Conservation (phyloP, 805 yeast species). For the Blastobotrys parvus region DNA sequence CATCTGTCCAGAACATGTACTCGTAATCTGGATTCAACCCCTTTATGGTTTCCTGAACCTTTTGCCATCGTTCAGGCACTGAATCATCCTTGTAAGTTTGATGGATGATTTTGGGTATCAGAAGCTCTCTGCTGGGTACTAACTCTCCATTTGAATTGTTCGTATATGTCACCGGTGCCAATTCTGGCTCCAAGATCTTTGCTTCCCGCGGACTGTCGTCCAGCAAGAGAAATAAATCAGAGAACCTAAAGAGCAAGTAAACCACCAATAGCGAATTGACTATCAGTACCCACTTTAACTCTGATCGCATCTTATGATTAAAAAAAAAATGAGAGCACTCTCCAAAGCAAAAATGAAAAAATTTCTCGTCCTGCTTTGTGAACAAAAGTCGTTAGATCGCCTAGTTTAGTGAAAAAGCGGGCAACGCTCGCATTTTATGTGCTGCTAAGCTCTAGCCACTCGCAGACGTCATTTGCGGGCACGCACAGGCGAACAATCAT, state of each 20-base stretch:
- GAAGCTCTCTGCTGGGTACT: too few relatives aligned
- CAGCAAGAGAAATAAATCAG: slow-evolving; percentile 66
- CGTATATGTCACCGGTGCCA: slow-evolving; percentile 22
- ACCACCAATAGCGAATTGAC: slow-evolving; percentile 19
- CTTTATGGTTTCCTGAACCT: slow-evolving; percentile 67
- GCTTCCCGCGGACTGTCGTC: slow-evolving; percentile 62
- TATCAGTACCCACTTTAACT: slow-evolving; percentile 14
- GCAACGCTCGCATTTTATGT: too few relatives aligned
- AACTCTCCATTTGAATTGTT: too few relatives aligned
- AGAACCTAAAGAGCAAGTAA: slow-evolving; percentile 51
- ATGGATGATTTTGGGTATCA: slow-evolving; percentile 86
- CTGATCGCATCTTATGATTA: slow-evolving; percentile 19
- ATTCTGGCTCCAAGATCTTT: slow-evolving; percentile 55
- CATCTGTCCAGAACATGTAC: slow-evolving; percentile 83
- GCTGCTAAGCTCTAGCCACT: too few relatives aligned
- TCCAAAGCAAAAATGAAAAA: too few relatives aligned
- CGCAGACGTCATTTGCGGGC: too few relatives aligned
- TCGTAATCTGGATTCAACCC: slow-evolving; percentile 82
- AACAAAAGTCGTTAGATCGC: too few relatives aligned
- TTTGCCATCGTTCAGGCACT: slow-evolving; percentile 75
- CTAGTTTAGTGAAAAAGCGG: too few relatives aligned
- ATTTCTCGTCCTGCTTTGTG: too few relatives aligned
- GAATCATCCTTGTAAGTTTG: slow-evolving; percentile 79
- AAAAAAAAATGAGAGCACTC: too few relatives aligned
- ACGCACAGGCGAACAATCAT: too few relatives aligned